Base-by-base conservation (phyloP, 345 rosid species). In the Syzygium aqueum region DNA sequence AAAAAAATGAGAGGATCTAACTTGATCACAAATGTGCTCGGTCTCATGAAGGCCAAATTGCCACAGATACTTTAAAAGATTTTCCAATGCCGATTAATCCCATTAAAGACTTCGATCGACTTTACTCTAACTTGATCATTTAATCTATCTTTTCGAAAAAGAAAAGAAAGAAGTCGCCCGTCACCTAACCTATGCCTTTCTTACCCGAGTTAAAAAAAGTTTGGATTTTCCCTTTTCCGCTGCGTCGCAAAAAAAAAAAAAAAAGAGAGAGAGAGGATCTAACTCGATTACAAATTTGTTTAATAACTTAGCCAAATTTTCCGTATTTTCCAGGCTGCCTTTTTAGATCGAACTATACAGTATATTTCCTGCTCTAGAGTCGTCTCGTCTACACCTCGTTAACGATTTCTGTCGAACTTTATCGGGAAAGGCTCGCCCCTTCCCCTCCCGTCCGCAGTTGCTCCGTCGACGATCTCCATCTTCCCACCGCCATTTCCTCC, bases 31-130 rank as follows among this genome's bases (percentile, higher is more conserved):
- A 27, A 59, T 27, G 65, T 27, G 65, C 27, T 19, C 57, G 3
- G 19, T 17, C 40, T 30, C 3, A 8, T 6, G 4, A 33, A 73
- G 7, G 80, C 25, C 80, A 33, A 8, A 73, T 33, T 10, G 46
- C 21, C 80, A 5, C 9, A 17, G 16, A 16, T 30, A 3, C 43
- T 65, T 16, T 15, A 40, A 40, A 40, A 16, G 11, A 15, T 30
- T 15, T 30, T 67, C 4, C 3, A 0, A 19, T 7, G 19, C 2
- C 0, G 3, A 30, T 67, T 67, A 4, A 17, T 9, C 13, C 12
- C 3, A 3, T 16, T 30, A 8, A 10, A 16, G 5, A 43, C 1
- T n/a, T 8, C 0, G 3, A 67, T 67, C 7, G 1, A 16, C 12
- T 33, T 67, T 33, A 30, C 10, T 67, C 2, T 23, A 17, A 67